Percentiles rank a stretch among this genome's conserved stretches.
phyloP scores from a whole-genome alignment of 345 rosid species.

The Pugionium dolabratum region DNA sequence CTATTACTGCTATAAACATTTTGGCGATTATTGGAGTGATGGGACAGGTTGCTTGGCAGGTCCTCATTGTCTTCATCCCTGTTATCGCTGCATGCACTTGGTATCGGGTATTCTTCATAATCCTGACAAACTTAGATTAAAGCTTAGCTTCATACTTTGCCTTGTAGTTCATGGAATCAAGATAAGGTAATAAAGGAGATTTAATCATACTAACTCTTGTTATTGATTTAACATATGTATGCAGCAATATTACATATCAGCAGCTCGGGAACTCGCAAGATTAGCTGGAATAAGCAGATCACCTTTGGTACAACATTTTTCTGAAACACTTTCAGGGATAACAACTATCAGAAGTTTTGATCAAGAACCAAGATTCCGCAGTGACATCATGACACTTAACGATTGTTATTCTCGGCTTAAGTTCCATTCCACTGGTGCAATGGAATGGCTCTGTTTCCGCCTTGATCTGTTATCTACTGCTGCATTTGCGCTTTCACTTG shows the following conservation, averaged over 20 bases:
- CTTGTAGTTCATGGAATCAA: constrained; percentile 11
- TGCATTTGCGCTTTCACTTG: constrained; percentile 73
- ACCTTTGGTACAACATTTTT: constrained; percentile 81
- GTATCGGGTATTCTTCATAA: constrained; percentile 64
- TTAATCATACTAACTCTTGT: constrained; percentile 6
- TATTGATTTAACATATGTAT: constrained; percentile 24
- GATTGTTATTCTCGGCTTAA: constrained; percentile 49
- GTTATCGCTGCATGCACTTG: constrained; percentile 54
- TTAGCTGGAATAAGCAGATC: constrained; percentile 78
- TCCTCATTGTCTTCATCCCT: constrained; percentile 69
- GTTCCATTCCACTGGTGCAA: constrained; percentile 71
- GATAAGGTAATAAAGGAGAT: background rate
- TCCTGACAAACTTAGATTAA: constrained; percentile 16
- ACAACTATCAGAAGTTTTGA: constrained; percentile 73
- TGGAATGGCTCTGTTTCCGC: constrained; percentile 88
- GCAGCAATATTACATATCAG: constrained; percentile 78
- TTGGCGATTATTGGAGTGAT: constrained; percentile 64
- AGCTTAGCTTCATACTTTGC: constrained; percentile 12
- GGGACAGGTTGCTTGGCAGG: constrained; percentile 86
- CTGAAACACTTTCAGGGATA: constrained; percentile 75
- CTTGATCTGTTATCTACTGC: constrained; percentile 77
- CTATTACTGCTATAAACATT: constrained; percentile 54
- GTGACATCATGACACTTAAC: constrained; percentile 43
- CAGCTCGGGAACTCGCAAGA: constrained; percentile 90
- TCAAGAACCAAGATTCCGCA: constrained; percentile 63